These are phyloP conservation scores for Talaromyces sp. DNA, from an alignment of 2,329 filamentous ascomycete species.

Conservation along the genomic window DNA sequence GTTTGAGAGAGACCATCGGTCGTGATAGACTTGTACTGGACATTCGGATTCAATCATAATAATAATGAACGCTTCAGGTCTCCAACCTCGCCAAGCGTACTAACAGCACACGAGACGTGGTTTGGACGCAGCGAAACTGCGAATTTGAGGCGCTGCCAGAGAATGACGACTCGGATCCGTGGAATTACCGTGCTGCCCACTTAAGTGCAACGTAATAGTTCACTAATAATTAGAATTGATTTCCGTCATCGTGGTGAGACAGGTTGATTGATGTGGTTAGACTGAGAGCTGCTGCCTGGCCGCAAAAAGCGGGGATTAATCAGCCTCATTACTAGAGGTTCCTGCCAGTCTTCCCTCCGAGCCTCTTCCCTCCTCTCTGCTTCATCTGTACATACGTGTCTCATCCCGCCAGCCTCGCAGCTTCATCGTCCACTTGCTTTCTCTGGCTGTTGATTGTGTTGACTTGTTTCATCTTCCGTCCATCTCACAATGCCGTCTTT, in stretches of 20 bases:
- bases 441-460: background rate
- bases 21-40: background rate
- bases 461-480: background rate
- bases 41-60: background rate
- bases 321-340: no score
- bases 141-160: no score
- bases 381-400: no score
- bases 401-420: background rate
- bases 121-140: background rate
- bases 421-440: background rate
- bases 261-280: background rate
- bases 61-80: no score
- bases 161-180: no score
- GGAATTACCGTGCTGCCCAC: background rate
- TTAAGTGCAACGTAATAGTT: background rate
- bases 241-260: no score
- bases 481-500: conserved; percentile 4
- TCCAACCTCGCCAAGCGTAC: no score
- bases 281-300: background rate
- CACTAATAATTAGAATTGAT: no score
- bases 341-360: no score
- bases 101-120: no score
- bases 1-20: background rate
- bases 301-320: background rate
- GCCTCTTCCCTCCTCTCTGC: background rate